A percentile compares a stretch with the other conserved stretches of the same genome.
phyloP scores from a whole-genome alignment of 768 basidiomycete genomes.

The Pulveroboletus ravenelii region DNA sequence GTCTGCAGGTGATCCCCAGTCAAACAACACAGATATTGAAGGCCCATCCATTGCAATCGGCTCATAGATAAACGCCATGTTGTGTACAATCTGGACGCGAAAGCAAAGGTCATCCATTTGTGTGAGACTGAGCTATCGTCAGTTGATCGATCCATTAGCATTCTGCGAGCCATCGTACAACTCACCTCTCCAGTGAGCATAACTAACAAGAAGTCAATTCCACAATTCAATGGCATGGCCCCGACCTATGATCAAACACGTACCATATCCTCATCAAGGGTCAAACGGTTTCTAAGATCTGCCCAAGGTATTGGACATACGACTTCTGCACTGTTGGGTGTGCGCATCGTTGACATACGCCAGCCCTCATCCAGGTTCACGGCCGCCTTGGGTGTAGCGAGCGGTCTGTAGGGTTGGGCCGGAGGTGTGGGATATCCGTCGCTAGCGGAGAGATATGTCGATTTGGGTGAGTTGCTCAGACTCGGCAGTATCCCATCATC shows the following conservation, averaged over 20 bases:
- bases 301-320: conserved; percentile 30
- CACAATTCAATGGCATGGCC: background rate
- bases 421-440: conserved; percentile 6
- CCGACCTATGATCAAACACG: conserved; percentile 11
- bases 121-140: conserved; percentile 27
- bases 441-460: background rate
- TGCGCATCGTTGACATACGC: conserved; percentile 39
- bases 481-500: conserved; percentile 16
- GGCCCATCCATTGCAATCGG: conserved; percentile 52
- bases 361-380: conserved; percentile 27
- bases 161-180: background rate
- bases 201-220: conserved; percentile 14
- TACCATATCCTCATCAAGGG: conserved; percentile 39
- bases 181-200: conserved; percentile 28
- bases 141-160: background rate
- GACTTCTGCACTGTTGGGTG: conserved; percentile 33
- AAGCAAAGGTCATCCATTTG: conserved; percentile 39
- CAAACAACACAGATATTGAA: conserved; percentile 42
- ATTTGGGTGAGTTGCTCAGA: conserved; percentile 10
- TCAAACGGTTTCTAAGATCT: conserved; percentile 24
- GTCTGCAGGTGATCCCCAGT: conserved; percentile 42
- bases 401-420: conserved; percentile 5
- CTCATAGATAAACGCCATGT: conserved; percentile 49
- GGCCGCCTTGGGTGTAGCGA: conserved; percentile 3
- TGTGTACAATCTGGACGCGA: conserved; percentile 35